These are phyloP conservation scores for Nicotiana obtusifolia DNA, from an alignment of 257 asterid species.

Conservation along the genomic window DNA sequence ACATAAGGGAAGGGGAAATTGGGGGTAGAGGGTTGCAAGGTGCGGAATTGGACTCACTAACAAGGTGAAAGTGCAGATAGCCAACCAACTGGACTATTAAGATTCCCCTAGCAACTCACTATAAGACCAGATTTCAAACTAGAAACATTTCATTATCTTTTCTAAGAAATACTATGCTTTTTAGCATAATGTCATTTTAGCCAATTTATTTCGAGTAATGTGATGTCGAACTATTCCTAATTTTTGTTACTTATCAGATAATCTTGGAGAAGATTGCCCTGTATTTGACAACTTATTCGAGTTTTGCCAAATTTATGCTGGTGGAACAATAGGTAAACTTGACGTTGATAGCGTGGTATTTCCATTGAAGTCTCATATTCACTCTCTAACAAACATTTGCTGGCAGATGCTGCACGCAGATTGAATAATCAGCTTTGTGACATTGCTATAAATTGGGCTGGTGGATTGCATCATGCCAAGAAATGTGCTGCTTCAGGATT, in stretches of 20 bases:
- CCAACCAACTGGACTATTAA: too few species aligned
- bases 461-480: conserved; percentile 99
- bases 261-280: conserved; percentile 98
- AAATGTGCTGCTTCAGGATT: conserved; percentile 99
- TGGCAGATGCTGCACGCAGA: conserved; percentile 93
- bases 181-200: background rate
- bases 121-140: background rate
- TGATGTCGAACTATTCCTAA: conserved; percentile 11
- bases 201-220: background rate
- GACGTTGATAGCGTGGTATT: conserved; percentile 7
- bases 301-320: conserved; percentile 98
- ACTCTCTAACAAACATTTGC: conserved; percentile 20
- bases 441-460: conserved; percentile 98
- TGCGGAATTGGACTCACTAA: too few species aligned
- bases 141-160: background rate
- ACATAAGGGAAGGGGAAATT: too few species aligned
- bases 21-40: too few species aligned
- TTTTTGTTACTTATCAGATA: conserved; percentile 45
- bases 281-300: conserved; percentile 89
- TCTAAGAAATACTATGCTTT: background rate
- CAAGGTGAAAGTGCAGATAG: too few species aligned
- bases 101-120: background rate
- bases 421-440: conserved; percentile 85
- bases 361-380: conserved; percentile 4
- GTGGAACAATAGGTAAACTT: conserved; percentile 88